Evolutionary conservation across 306 rosid species (phyloP).

Genomic region (Bauhinia variegata): DNA sequence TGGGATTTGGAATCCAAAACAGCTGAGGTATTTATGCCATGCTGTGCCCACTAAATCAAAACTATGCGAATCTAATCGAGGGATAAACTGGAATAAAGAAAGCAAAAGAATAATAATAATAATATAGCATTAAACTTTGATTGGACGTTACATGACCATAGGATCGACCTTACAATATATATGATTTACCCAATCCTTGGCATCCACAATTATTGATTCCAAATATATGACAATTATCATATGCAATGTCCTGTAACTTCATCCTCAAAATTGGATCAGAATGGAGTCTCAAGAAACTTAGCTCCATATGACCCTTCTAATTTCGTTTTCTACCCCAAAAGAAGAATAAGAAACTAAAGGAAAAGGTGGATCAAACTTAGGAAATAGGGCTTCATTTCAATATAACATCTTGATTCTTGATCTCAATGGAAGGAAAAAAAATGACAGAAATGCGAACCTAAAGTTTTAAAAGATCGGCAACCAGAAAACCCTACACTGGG

Average conservation of each 20-base stretch:
- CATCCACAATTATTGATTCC: constrained; percentile 28
- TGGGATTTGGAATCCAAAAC: too few species aligned
- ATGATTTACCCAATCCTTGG: constrained; percentile 5
- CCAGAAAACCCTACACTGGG: constrained; percentile 50
- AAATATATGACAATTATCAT: constrained; percentile 43
- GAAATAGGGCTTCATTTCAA: constrained; percentile 40
- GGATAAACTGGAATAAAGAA: constrained; percentile 1
- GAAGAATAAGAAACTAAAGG: constrained; percentile 41
- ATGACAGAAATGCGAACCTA: constrained; percentile 55
- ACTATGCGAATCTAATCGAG: neutral
- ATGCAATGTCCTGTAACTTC: constrained; percentile 44
- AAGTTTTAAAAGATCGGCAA: constrained; percentile 49
- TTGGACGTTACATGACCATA: constrained; percentile 49
- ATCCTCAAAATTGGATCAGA: constrained; percentile 67
- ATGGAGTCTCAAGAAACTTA: constrained; percentile 43
- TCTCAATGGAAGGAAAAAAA: constrained; percentile 48
- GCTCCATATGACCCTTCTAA: constrained; percentile 54
- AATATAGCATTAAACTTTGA: constrained; percentile 44
- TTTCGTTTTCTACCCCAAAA: constrained; percentile 39
- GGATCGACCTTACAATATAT: constrained; percentile 36
- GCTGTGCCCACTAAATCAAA: constrained; percentile 1
- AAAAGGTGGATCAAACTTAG: constrained; percentile 42
- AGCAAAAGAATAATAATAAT: constrained; percentile 3
- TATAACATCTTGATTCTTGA: constrained; percentile 47
- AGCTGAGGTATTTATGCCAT: neutral